Base-by-base conservation (phyloP, 441 rosid species). In the Manihot esculenta region DNA sequence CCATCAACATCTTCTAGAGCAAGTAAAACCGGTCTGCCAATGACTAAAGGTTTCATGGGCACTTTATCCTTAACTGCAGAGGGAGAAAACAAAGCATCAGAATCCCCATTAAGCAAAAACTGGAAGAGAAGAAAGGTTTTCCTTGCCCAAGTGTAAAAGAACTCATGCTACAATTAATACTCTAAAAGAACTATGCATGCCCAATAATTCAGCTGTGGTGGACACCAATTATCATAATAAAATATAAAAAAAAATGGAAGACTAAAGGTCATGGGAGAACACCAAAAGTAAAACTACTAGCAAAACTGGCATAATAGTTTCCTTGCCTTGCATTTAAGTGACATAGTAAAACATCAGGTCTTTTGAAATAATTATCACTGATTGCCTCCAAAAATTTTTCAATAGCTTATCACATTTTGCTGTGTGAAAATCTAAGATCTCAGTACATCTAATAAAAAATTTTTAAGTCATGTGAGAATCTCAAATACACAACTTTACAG, bases 1-100 rank as follows among this genome's bases (percentile, higher is more conserved):
- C 98, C 99, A 77, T 96, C 99, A 71, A 89, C 96, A 80, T 96
- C 98, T 85, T 96, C 98, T 64, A 96, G 72, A 64, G 99, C 99
- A 78, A 90, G 94, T 76, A 96, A 83, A 81, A 93, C 80, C 49
- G 99, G 98, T 76, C 91, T 87, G 78, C 97, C 96, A 61, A 86
- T 45, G 69, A 93, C 89, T 20, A 84, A 74, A 73, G 92, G 74
- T 81, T 80, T 85, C 64, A 80, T 54, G 72, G 89, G 83, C 72
- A 77, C 83, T 76, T 87, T 88, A 54, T 88, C 93, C 70, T 82
- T 88, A 67, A 66, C 98, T 96, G 60, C 76, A 72, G 63, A 47
- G 50, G 65, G 76, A 24, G 38, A 27, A 66, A 45, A 68, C 50
- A 13, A 35, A 35, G 14, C 51, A 42, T 78, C 60, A 82, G 50